phyloP scores from a whole-genome alignment of 2,329 filamentous ascomycete species.

The Cucurbitaria berberidis region DNA sequence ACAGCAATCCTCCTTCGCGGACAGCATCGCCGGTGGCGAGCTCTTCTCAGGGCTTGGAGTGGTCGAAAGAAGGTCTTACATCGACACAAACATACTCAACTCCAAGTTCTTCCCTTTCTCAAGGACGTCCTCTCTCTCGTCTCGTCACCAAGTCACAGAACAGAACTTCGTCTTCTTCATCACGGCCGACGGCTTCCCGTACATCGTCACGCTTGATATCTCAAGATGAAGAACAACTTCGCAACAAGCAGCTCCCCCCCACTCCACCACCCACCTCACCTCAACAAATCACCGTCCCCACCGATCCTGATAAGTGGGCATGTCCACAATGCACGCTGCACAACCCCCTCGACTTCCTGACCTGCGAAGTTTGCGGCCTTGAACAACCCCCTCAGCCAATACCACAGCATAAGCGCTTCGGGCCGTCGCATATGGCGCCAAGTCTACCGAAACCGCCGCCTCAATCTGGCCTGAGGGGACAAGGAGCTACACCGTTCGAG shows the following conservation, averaged over 20 bases:
- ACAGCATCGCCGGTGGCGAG: conserved; percentile 55
- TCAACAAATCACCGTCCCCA: conserved; percentile 24
- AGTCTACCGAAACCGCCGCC: conserved; percentile 41
- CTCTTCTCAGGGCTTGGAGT: conserved; percentile 23
- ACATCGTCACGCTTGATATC: conserved; percentile 35
- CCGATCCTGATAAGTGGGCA: conserved; percentile 57
- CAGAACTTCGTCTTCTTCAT: conserved; percentile 10
- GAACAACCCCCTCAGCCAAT: conserved; percentile 58
- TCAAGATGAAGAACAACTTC: conserved; percentile 32
- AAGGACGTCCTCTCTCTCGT: conserved; percentile 43
- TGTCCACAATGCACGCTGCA: conserved; percentile 68
- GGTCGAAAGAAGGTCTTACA: conserved; percentile 42
- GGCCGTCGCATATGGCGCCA: conserved; percentile 28
- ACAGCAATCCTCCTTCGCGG: conserved; percentile 52
- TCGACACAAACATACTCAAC: conserved; percentile 11
- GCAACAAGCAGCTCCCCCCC: conserved; percentile 35
- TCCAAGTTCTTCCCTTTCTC: conserved; percentile 19
- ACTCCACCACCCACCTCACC: conserved; percentile 38
- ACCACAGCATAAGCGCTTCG: conserved; percentile 41
- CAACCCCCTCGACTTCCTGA: conserved; percentile 64
- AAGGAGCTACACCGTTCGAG: conserved; percentile 48
- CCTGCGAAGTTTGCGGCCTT: conserved; percentile 65
- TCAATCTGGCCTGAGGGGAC: conserved; percentile 32
- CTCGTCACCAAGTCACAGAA: conserved; percentile 33
- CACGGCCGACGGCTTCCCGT: conserved; percentile 13